phyloP scores from a whole-genome alignment of 371 early-diverging fungal genomes.

The Lichtheimia corymbifera region DNA sequence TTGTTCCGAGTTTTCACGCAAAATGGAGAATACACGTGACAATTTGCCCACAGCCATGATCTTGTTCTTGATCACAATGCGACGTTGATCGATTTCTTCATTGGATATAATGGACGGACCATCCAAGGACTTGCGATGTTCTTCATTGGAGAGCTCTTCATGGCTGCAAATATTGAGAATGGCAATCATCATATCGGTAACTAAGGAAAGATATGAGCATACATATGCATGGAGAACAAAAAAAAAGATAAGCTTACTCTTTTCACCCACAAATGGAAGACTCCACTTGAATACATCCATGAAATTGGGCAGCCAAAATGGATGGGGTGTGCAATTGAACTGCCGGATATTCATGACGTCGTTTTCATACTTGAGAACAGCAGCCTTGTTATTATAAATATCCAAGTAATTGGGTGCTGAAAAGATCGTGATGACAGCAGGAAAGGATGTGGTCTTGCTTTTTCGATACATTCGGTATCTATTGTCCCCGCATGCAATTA shows the following conservation, averaged over 20 bases:
- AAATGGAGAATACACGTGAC: slow-evolving; percentile 83
- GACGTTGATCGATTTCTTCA: slow-evolving; percentile 56
- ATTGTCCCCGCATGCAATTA: neutral
- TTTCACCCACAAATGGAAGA: slow-evolving; percentile 97
- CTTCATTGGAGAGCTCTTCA: slow-evolving; percentile 57
- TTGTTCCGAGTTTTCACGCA: slow-evolving; percentile 87
- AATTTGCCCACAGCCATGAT: slow-evolving; percentile 92
- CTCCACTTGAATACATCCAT: slow-evolving; percentile 99
- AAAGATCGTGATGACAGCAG: slow-evolving; percentile 96
- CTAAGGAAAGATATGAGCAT: slow-evolving; percentile 34
- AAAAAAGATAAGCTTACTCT: slow-evolving; percentile 61
- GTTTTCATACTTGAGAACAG: slow-evolving; percentile 94
- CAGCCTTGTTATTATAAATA: slow-evolving; percentile 98
- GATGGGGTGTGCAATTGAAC: slow-evolving; percentile 88
- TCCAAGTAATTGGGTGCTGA: slow-evolving; percentile 98
- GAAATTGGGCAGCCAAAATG: slow-evolving; percentile 96
- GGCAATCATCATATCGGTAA: slow-evolving; percentile 92
- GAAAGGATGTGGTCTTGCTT: slow-evolving; percentile 90
- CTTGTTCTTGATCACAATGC: slow-evolving; percentile 83
- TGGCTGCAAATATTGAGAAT: slow-evolving; percentile 91
- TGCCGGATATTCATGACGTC: slow-evolving; percentile 96
- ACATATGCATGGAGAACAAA: neutral
- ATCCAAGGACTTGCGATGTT: slow-evolving; percentile 6
- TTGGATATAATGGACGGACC: slow-evolving; percentile 4
- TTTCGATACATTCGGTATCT: slow-evolving; percentile 92